Evolutionary conservation across 2,329 filamentous ascomycete species (phyloP).

Genomic region (Bipolaris zeicola): DNA sequence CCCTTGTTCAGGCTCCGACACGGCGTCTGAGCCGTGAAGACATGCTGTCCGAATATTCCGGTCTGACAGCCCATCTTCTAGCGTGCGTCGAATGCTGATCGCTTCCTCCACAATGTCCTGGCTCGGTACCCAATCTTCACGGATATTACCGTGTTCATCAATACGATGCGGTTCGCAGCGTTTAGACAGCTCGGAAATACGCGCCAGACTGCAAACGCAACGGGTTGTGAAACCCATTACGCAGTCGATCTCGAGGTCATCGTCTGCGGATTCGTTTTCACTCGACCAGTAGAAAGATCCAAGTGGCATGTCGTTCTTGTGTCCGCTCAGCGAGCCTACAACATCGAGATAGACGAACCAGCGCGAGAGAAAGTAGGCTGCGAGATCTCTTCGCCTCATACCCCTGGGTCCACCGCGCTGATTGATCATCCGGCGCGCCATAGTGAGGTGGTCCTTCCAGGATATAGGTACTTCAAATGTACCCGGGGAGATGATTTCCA

Average conservation of each 20-base stretch:
- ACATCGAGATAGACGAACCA: constrained; percentile 89
- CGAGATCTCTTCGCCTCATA: constrained; percentile 56
- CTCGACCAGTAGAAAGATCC: constrained; percentile 50
- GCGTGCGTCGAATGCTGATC: constrained; percentile 63
- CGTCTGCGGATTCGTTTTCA: constrained; percentile 58
- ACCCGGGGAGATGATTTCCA: constrained; percentile 82
- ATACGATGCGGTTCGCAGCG: constrained; percentile 71
- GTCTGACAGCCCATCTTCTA: constrained; percentile 60
- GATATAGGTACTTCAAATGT: constrained; percentile 80
- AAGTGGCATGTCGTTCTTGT: constrained; percentile 52
- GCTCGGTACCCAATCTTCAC: constrained; percentile 64
- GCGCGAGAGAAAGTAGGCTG: constrained; percentile 75
- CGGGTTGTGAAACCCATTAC: constrained; percentile 78
- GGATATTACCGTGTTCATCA: constrained; percentile 57
- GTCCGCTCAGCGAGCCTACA: constrained; percentile 71
- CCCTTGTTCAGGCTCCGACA: constrained; percentile 48
- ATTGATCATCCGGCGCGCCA: constrained; percentile 76
- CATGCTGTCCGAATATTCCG: constrained; percentile 49
- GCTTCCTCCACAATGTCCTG: constrained; percentile 62
- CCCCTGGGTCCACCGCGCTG: constrained; percentile 65
- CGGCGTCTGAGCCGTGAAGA: constrained; percentile 46
- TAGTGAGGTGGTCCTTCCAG: constrained; percentile 79
- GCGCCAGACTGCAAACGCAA: constrained; percentile 72
- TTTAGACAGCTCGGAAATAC: constrained; percentile 73
- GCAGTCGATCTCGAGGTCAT: constrained; percentile 76